Evolutionary conservation across 257 asterid genomes (phyloP), one percentile per base, ranked within the genome.

Genomic region (Capsicum pubescens): DNA sequence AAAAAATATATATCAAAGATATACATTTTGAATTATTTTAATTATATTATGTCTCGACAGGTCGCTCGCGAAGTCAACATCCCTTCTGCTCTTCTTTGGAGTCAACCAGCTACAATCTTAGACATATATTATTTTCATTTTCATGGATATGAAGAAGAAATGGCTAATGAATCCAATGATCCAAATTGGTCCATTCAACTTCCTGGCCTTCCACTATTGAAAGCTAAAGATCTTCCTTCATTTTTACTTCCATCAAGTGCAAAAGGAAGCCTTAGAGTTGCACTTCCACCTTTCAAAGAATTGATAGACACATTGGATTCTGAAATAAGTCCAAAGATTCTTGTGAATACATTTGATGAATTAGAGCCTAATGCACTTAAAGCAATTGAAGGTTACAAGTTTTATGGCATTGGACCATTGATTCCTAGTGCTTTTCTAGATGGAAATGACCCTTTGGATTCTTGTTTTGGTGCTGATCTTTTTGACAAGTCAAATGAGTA

Each of bases 11-110:
- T 50, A 52, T 21, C 21, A 61, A 10, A 4, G 2, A 19, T 1
- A 63, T 2, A 9, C 2, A 63, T 10, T n/a, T 61, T 21, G 6
- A 6, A 1, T 19, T 74, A 74, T 74, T 12, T 7, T 21, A 50
- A 21, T 50, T 52, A 76, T 76, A 76, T 76, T 52, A 52, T 76
- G 1, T 76, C 21, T 76, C 14, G 26, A 76, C 21, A 21, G 81
- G 63, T 92, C 44, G 91, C 86, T 19, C 88, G 86, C 54, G 86
- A 87, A 67, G 76, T 78, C 83, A 92, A 87, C 78, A 68, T 89
- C 15, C 88, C 91, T 0, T 86, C 88, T 0, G 84, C 88, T 15
- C 86, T 84, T 83, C 86, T 88, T 8, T 90, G 91, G 90, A 86
- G 84, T 63, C 90, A 87, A 79, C 91, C 91, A 6, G 89, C 89